Evolutionary conservation across 208 protist species (phyloP).

Genomic region (Novymonas esmeraldas): DNA sequence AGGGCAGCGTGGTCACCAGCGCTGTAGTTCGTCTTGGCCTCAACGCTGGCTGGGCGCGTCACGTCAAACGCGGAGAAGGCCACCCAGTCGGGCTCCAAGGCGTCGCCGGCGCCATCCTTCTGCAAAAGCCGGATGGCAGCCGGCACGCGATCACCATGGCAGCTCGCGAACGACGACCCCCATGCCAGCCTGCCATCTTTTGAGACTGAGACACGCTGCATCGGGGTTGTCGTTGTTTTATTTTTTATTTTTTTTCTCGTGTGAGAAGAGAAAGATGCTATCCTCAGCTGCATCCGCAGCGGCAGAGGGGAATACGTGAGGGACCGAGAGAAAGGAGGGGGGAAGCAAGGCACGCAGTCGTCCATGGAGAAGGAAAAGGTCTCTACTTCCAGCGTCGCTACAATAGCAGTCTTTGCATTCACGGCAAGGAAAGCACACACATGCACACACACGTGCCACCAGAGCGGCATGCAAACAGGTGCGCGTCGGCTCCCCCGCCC

Average conservation of each 20-base stretch:
- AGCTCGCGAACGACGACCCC: constrained; percentile 26
- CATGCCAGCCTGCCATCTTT: constrained; percentile 25
- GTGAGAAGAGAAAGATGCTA: too few relatives aligned
- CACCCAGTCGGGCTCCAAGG: constrained; percentile 8
- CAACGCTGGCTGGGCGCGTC: constrained; percentile 5
- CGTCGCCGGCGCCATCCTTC: neutral
- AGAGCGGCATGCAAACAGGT: too few relatives aligned
- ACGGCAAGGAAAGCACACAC: too few relatives aligned
- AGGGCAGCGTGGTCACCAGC: constrained; percentile 59
- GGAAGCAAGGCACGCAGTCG: too few relatives aligned
- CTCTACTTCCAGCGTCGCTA: too few relatives aligned
- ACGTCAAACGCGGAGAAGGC: constrained; percentile 28
- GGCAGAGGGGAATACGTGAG: too few relatives aligned
- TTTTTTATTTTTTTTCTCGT: constrained; percentile 1
- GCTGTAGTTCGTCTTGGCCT: constrained; percentile 14
- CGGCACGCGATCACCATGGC: constrained; percentile 19
- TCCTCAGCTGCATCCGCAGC: too few relatives aligned
- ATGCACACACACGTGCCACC: too few relatives aligned
- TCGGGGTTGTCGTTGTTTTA: neutral
- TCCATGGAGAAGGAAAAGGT: too few relatives aligned
- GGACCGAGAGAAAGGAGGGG: too few relatives aligned
- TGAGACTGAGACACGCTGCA: constrained; percentile 10
- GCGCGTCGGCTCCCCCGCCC: too few relatives aligned
- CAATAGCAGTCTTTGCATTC: too few relatives aligned
- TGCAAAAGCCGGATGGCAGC: constrained; percentile 20